Percentiles rank a stretch among this genome's conserved stretches.
phyloP scores from a whole-genome alignment of 208 protist genomes.

The Trypanosoma cruzi region DNA sequence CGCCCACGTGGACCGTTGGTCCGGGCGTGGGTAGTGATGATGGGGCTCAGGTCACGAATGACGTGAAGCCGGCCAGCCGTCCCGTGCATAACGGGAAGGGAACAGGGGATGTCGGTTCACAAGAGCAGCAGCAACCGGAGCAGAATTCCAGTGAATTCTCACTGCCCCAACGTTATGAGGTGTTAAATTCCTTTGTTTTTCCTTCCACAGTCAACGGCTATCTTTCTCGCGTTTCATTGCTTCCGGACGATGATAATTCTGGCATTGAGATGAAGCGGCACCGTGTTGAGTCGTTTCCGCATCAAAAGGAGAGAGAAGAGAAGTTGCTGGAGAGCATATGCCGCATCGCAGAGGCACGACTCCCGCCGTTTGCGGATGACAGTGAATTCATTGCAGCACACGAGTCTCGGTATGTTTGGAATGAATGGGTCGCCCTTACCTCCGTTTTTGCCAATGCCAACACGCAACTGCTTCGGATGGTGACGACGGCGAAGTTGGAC shows the following conservation, averaged over 20 bases:
- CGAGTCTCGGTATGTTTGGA: constrained; percentile 45
- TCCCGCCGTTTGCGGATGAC: constrained; percentile 58
- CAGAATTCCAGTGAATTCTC: background rate
- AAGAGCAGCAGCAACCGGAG: background rate
- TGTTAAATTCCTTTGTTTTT: constrained; percentile 24
- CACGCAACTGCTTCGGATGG: constrained; percentile 26
- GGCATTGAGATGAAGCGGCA: background rate
- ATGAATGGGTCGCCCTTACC: constrained; percentile 29
- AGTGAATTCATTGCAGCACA: constrained; percentile 64
- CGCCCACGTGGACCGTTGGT: background rate
- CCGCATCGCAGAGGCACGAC: constrained; percentile 30
- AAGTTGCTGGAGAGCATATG: constrained; percentile 2
- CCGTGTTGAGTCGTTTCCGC: background rate
- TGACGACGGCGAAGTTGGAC: constrained; percentile 39
- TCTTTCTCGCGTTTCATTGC: constrained; percentile 15
- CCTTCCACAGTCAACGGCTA: constrained; percentile 15
- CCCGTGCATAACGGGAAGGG: background rate
- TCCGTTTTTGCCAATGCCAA: constrained; percentile 26
- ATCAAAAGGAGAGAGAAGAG: background rate
- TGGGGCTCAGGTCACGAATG: background rate
- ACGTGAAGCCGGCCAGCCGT: background rate
- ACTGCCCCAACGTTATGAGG: constrained; percentile 12
- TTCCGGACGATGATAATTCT: background rate
- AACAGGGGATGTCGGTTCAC: background rate
- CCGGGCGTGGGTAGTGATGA: background rate